Conservation (phyloP, 805 yeast species). For the Blastobotrys americana region DNA sequence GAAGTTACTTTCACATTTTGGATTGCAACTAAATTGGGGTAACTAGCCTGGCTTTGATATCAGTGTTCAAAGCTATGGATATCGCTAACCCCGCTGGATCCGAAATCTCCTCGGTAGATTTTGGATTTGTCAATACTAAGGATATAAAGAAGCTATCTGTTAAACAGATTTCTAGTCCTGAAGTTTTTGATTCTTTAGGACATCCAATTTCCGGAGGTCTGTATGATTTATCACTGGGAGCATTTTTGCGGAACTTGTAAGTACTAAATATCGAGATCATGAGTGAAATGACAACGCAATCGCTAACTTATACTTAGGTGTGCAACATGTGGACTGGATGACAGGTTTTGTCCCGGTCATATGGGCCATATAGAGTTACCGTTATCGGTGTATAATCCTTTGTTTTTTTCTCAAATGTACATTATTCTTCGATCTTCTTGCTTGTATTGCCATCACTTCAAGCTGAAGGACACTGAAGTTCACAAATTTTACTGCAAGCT, state of each 20-base stretch:
- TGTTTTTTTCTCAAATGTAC: constrained; percentile 88
- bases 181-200: constrained; percentile 92
- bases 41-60: too few relatives aligned
- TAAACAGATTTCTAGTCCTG: constrained; percentile 90
- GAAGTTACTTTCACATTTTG: too few relatives aligned
- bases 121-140: constrained; percentile 70
- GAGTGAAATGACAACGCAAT: not conserved
- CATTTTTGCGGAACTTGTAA: constrained; percentile 68
- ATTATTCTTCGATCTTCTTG: constrained; percentile 77
- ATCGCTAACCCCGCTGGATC: constrained; percentile 95
- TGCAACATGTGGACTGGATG: constrained; percentile 94
- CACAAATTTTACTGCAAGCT: constrained; percentile 75
- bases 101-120: constrained; percentile 86
- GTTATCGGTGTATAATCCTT: constrained; percentile 88
- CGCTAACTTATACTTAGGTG: constrained; percentile 37
- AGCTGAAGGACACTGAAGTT: constrained; percentile 58
- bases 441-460: constrained; percentile 83
- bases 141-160: constrained; percentile 86
- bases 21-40: too few relatives aligned
- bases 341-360: constrained; percentile 94
- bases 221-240: constrained; percentile 93
- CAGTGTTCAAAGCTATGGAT: too few relatives aligned
- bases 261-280: constrained; percentile 13
- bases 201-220: constrained; percentile 93
- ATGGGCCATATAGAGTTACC: constrained; percentile 97